Base-by-base conservation (phyloP, 257 asterid species). In the Petunia axillaris region DNA sequence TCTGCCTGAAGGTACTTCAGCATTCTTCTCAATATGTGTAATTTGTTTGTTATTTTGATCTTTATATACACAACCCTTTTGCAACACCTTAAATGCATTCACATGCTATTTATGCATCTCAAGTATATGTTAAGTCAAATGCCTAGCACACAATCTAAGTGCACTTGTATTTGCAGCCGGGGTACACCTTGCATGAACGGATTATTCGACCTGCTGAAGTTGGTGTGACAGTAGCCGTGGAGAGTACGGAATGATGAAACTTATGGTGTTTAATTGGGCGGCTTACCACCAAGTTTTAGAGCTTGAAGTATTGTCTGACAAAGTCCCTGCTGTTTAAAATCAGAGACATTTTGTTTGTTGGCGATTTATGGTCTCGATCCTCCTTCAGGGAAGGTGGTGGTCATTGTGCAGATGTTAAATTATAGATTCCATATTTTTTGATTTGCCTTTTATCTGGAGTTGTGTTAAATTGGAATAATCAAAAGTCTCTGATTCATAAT, bases 161-260 rank as follows among this genome's bases (percentile, higher is more conserved):
- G 63, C 46, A 11, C 62, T 73, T 73, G 14, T 50, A 4, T 50
- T 50, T 84, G 84, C 91, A 94, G 97, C 83, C 91, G n/a, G 97
- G 98, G 71, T 94, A 93, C 84, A 75, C 73, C 80, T 85, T 93
- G 81, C 94, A 93, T 43, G 95, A 90, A 74, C 89, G 98, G 55
- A 84, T 93, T 54, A 84, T 93, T 77, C 88, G 98, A 79, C 98
- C 98, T 54, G 98, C 98, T 41, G 98, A 93, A 85, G 98, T 93
- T 75, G 98, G 98, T 57, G 98, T 93, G 76, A 89, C 96, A 10
- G 89, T 67, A 57, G 87, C 89, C 1, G 85, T 79, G 38, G 87
- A 86, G 58, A 78, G 81, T n/a, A 79, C 58, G 82, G 48, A 82
- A 82, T 79, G 90, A 85, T 14, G 44, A 80, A 83, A 57, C 66